Evolutionary conservation across 768 basidiomycete genomes (phyloP).

Genomic region (Termitomyces sp.): DNA sequence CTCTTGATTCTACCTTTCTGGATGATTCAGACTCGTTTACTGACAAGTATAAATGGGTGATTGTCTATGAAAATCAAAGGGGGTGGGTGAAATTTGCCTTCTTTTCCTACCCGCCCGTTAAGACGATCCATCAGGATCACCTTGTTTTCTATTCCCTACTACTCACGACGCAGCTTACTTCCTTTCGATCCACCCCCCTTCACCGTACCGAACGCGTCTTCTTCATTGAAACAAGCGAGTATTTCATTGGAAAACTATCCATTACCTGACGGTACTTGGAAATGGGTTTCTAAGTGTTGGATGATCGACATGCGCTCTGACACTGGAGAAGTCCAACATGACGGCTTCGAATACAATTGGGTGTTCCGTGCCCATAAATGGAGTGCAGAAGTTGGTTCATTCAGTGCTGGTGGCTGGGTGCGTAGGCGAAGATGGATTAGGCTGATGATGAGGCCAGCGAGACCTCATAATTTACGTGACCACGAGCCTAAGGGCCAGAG

Average conservation of each 20-base stretch:
- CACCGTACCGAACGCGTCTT: slow-evolving; percentile 45
- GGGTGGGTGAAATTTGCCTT: slow-evolving; percentile 42
- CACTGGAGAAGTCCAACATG: slow-evolving; percentile 67
- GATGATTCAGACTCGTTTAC: slow-evolving; percentile 23
- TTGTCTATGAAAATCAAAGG: slow-evolving; percentile 79
- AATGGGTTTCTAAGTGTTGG: slow-evolving; percentile 76
- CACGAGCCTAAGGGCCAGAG: slow-evolving; percentile 9
- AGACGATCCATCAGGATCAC: slow-evolving; percentile 36
- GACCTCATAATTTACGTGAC: slow-evolving; percentile 9
- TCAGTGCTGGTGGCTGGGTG: slow-evolving; percentile 69
- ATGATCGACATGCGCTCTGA: slow-evolving; percentile 87
- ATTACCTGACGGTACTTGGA: slow-evolving; percentile 76
- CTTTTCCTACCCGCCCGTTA: not conserved
- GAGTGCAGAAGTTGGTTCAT: slow-evolving; percentile 52
- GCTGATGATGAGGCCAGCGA: slow-evolving; percentile 71
- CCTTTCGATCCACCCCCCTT: slow-evolving; percentile 71
- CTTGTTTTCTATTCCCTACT: slow-evolving; percentile 66
- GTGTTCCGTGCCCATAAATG: slow-evolving; percentile 61
- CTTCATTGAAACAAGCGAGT: slow-evolving; percentile 43
- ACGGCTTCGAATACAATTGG: slow-evolving; percentile 87
- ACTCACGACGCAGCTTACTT: slow-evolving; percentile 63
- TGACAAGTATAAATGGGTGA: slow-evolving; percentile 70
- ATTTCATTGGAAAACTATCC: slow-evolving; percentile 60
- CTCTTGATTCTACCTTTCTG: slow-evolving; percentile 10
- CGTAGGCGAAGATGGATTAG: slow-evolving; percentile 78